phyloP scores from a whole-genome alignment of 345 rosid genomes.

The Durio zibethinus region DNA sequence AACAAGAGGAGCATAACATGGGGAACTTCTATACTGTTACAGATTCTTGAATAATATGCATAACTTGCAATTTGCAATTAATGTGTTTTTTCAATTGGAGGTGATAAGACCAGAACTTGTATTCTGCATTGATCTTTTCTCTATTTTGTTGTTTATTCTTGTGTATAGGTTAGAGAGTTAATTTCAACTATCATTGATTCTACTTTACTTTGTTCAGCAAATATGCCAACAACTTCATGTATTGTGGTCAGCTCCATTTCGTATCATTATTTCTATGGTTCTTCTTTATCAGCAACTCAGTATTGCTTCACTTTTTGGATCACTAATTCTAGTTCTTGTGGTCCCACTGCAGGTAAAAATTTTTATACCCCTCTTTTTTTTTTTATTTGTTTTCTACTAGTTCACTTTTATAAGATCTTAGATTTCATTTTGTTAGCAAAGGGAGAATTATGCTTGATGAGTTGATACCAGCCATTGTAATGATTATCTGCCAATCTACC shows the following conservation, averaged over 20 bases:
- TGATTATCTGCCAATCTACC: neutral
- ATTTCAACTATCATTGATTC: slow-evolving; percentile 3
- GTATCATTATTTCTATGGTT: slow-evolving; percentile 70
- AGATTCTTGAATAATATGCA: neutral
- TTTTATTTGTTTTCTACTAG: neutral
- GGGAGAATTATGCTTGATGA: neutral
- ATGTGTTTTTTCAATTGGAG: neutral
- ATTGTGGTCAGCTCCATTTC: slow-evolving; percentile 97
- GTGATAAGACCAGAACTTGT: neutral
- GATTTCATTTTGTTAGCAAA: neutral
- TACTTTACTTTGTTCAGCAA: slow-evolving; percentile 51
- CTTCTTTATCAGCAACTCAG: slow-evolving; percentile 89
- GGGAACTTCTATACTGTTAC: neutral
- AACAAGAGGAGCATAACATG: neutral
- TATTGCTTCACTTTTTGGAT: slow-evolving; percentile 85
- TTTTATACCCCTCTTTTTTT: neutral
- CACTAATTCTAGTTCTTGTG: slow-evolving; percentile 68
- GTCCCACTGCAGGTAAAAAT: slow-evolving; percentile 40
- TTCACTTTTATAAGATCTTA: neutral
- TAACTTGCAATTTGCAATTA: neutral
- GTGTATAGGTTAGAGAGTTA: neutral
- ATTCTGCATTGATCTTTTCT: neutral
- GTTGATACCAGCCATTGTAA: neutral
- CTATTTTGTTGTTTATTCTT: neutral
- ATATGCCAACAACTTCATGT: slow-evolving; percentile 78